Percentiles rank a stretch among this genome's conserved stretches.
phyloP scores from a whole-genome alignment of 306 rosid species.

The Cotoneaster glaucophyllus region DNA sequence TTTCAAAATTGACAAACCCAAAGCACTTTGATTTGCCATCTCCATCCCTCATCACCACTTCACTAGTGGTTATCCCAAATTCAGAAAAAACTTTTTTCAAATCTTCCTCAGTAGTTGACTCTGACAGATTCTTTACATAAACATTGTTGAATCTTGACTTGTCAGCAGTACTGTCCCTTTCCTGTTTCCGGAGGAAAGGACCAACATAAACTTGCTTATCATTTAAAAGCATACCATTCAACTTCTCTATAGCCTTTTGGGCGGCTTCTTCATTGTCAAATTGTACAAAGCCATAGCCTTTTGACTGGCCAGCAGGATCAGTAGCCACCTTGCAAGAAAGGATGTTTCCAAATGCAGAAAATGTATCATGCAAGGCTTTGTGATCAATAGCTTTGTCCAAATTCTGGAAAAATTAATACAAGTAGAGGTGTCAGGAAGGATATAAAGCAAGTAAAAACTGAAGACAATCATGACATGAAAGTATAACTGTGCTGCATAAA shows the following conservation, averaged over 20 bases:
- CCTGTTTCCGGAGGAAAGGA: conserved; percentile 98
- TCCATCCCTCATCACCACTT: conserved; percentile 84
- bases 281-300: conserved; percentile 98
- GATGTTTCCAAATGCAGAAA: conserved; percentile 79
- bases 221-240: conserved; percentile 93
- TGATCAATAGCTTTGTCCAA: conserved; percentile 94
- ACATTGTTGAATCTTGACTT: conserved; percentile 74
- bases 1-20: conserved; percentile 94
- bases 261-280: conserved; percentile 87
- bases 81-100: conserved; percentile 60
- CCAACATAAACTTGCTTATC: conserved; percentile 97
- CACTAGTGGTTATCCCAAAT: conserved; percentile 77
- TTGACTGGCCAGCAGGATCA: conserved; percentile 81
- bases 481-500: not conserved
- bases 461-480: not conserved
- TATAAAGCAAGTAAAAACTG: not conserved
- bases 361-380: conserved; percentile 89
- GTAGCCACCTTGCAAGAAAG: conserved; percentile 96
- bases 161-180: conserved; percentile 56
- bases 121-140: conserved; percentile 80
- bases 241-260: conserved; percentile 77
- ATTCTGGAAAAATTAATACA: conserved; percentile 49
- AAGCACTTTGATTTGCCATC: conserved; percentile 95
- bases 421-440: not conserved
- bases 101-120: conserved; percentile 77